These are phyloP conservation scores for Fragaria ananassa DNA, from an alignment of 306 rosid genomes.

Conservation along the genomic window DNA sequence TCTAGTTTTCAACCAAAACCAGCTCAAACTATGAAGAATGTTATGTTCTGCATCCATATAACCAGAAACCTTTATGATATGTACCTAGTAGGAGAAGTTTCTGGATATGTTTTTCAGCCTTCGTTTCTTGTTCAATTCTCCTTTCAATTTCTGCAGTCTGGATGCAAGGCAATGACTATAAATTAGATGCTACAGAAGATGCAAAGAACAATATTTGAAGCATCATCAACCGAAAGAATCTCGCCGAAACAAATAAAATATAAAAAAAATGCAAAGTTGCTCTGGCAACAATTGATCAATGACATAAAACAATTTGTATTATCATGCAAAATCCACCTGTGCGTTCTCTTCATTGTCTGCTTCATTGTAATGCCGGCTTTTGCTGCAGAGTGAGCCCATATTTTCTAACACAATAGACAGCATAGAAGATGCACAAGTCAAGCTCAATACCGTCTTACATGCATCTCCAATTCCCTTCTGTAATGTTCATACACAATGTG, in stretches of 20 bases:
- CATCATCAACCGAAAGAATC: background rate
- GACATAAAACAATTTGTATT: background rate
- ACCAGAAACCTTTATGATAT: slow-evolving; percentile 13
- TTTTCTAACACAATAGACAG: slow-evolving; percentile 59
- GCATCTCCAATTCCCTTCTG: slow-evolving; percentile 33
- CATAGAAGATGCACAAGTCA: slow-evolving; percentile 68
- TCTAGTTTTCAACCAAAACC: background rate
- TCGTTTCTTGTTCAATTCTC: slow-evolving; percentile 87
- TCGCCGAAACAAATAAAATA: background rate
- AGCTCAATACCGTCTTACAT: slow-evolving; percentile 40
- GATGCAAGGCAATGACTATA: slow-evolving; percentile 22
- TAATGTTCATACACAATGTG: slow-evolving; percentile 23
- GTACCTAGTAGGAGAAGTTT: slow-evolving; percentile 93
- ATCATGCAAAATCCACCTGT: slow-evolving; percentile 49
- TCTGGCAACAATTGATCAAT: background rate
- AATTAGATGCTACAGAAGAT: slow-evolving; percentile 18
- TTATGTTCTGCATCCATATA: slow-evolving; percentile 15
- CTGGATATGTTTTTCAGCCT: slow-evolving; percentile 92
- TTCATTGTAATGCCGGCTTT: slow-evolving; percentile 60
- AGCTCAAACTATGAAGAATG: slow-evolving; percentile 12
- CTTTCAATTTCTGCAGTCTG: slow-evolving; percentile 93
- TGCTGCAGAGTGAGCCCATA: slow-evolving; percentile 97
- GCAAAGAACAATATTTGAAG: background rate
- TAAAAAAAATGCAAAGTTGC: background rate
- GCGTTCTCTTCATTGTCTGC: slow-evolving; percentile 74